Base-by-base conservation (phyloP, 2,329 filamentous ascomycete genomes). In the Remersonia thermophila region DNA sequence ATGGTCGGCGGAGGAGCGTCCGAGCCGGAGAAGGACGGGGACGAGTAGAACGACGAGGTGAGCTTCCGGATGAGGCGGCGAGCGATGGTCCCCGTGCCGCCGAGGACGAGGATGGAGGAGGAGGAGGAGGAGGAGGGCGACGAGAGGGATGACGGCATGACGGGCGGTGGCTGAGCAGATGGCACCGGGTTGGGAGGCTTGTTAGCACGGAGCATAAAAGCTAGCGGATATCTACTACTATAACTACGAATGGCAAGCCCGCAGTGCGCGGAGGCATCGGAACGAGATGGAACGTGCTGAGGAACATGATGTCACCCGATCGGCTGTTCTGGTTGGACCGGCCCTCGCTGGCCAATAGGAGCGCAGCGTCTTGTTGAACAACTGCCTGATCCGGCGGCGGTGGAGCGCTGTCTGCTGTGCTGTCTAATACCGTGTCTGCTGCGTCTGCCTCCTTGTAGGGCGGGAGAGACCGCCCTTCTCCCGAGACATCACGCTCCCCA, bases 31-130 rank as follows among this genome's bases (percentile, higher is more conserved):
- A 23, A 23, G 5, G 20, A 23, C 5, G 20, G 5, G 55, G 44
- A 14, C 41, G 43, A 9, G 20, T 35, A 11, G 11, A 29, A 40
- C 7, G 48, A 47, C 7, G 43, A 35, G 3, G 53, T 45, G 11
- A 66, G 54, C 3, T 60, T 52, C 12, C 43, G 39, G 27, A 57
- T 57, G 23, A 67, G 49, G 23, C 58, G 57, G n/a, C 51, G 50
- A 29, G 58, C 57, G 2, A 65, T 55, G 32, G 63, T 67, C 38
- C 65, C 64, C 1, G 59, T 64, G 30, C 65, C 65, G 31, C 64
- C 64, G 2, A 58, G 50, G 7, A 69, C 46, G 27, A 69, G 55
- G 27, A 67, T 37, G 4, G 49, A 11, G 36, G 11, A 30, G 33
- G 28, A 13, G 8, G 32, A 33, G 14, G 37, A 7, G 27, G 33